Base-by-base conservation (phyloP, 495 filamentous ascomycete genomes). In the Aspergillus cavernicola region DNA sequence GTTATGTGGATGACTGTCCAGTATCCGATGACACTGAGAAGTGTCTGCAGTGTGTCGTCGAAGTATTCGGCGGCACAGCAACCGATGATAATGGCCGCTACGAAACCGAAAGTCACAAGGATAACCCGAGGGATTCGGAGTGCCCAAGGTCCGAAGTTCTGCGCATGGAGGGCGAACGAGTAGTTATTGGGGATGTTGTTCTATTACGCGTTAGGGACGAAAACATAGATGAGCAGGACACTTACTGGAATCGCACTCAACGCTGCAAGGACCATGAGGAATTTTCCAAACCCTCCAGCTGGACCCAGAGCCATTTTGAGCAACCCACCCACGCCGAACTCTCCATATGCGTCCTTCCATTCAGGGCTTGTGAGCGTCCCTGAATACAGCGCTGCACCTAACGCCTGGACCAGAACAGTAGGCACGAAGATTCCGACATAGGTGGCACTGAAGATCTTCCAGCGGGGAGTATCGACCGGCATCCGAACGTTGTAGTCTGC, bases 1-100 rank as follows among this genome's bases (percentile, higher is more conserved):
- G 78, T 82, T 56, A 81, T 76, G 66, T 89, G 89, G 55, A 89
- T 87, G 13, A 85, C 80, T 2, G 88, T 78, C 85, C 86, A 90
- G 68, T 89, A 90, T 12, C 81, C 63, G 16, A 66, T 66, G 23
- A 64, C 63, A 40, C 61, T 66, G 1, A 66, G 51, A n/a, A 66
- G 52, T 0, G 63, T 66, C 42, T 61, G 49, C 35, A 66, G 31
- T 12, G 63, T 57, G 37, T 60, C 61, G 28, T 59, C 35, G 15
- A 66, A 66, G 41, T 64, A 64, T 29, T 19, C 52, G 8, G 63
- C 60, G 19, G 61, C 63, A 19, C 51, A 66, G n/a, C 63, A 64
- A 0, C 63, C 63, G 4, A 64, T 46, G 3, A 60, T 55, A 11
- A 66, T 44, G 1, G 63, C 58, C 3, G 53, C 60, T 1, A 64